phyloP scores from a whole-genome alignment of 1,284 basidiomycete species.

The Stereum hirsutum region DNA sequence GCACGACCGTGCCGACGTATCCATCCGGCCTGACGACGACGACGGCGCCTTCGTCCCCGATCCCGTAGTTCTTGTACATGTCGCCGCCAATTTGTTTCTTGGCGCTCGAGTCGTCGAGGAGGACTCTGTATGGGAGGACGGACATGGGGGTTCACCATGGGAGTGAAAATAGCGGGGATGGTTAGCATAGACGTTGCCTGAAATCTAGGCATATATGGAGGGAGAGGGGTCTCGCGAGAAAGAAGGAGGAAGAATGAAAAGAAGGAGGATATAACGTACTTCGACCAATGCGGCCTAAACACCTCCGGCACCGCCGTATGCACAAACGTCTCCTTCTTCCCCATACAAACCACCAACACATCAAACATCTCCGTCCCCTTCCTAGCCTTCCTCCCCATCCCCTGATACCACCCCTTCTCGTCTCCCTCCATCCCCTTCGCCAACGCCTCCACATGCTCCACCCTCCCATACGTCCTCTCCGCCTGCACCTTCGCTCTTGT shows the following conservation, averaged over 20 bases:
- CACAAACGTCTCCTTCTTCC: conserved; percentile 35
- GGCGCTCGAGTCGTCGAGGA: conserved; percentile 26
- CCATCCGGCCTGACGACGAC: conserved; percentile 70
- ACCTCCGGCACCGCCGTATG: conserved; percentile 40
- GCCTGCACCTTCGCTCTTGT: conserved; percentile 16
- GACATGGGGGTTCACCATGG: conserved; percentile 1
- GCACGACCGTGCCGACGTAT: conserved; percentile 53
- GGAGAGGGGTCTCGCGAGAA: not conserved
- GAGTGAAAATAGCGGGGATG: not conserved
- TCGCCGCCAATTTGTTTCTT: conserved; percentile 25
- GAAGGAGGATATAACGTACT: too few relatives aligned
- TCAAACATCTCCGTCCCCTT: too few relatives aligned
- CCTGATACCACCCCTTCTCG: too few relatives aligned
- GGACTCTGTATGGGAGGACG: conserved; percentile 15
- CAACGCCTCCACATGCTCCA: too few relatives aligned
- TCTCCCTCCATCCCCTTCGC: too few relatives aligned
- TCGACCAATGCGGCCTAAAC: conserved; percentile 58
- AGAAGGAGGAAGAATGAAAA: not conserved
- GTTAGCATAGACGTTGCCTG: not conserved
- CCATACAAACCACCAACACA: conserved; percentile 39
- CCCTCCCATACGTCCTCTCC: conserved; percentile 13
- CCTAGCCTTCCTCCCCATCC: conserved; percentile 8
- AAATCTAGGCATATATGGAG: not conserved
- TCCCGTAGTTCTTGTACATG: conserved; percentile 42
- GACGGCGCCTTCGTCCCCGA: conserved; percentile 45